These are phyloP conservation scores for Houttuynia cordata DNA, from an alignment of 164 flowering plant genomes.

Conservation along the genomic window DNA sequence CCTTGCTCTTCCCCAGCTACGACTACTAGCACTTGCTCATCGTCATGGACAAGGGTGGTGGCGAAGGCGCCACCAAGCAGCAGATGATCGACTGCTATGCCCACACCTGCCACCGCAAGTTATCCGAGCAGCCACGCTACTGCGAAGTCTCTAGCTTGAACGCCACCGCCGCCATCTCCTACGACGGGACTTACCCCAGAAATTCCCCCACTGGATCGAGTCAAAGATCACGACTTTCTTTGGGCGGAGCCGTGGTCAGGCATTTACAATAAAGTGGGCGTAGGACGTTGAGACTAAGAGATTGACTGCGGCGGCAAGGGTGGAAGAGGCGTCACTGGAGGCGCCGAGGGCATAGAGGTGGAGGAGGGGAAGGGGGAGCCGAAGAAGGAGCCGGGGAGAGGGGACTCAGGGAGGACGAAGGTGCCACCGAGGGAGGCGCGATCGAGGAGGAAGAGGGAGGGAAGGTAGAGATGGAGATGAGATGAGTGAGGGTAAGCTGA, in stretches of 20 bases:
- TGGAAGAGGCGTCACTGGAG: neutral
- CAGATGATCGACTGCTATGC: slow-evolving; percentile 83
- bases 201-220: slow-evolving; percentile 10
- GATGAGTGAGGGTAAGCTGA: no score
- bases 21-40: slow-evolving; percentile 94
- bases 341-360: slow-evolving; percentile 5
- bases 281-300: slow-evolving; percentile 5
- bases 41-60: slow-evolving; percentile 90
- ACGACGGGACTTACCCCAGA: slow-evolving; percentile 6
- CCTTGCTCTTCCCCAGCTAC: slow-evolving; percentile 81
- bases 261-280: slow-evolving; percentile 5
- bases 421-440: slow-evolving; percentile 7
- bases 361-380: slow-evolving; percentile 8
- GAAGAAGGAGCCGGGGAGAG: slow-evolving; percentile 4
- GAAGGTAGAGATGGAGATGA: slow-evolving; percentile 6
- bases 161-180: slow-evolving; percentile 6
- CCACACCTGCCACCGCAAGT: neutral
- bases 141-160: slow-evolving; percentile 13
- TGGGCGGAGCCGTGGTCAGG: slow-evolving; percentile 4
- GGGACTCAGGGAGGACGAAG: slow-evolving; percentile 10
- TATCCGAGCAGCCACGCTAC: slow-evolving; percentile 6
- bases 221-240: slow-evolving; percentile 6
- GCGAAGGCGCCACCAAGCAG: slow-evolving; percentile 76
- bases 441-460: slow-evolving; percentile 9
- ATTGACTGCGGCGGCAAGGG: slow-evolving; percentile 4